Percentiles rank a stretch among this genome's conserved stretches.
Conservation (phyloP, 441 rosid genomes). For the Adansonia grandidieri region DNA sequence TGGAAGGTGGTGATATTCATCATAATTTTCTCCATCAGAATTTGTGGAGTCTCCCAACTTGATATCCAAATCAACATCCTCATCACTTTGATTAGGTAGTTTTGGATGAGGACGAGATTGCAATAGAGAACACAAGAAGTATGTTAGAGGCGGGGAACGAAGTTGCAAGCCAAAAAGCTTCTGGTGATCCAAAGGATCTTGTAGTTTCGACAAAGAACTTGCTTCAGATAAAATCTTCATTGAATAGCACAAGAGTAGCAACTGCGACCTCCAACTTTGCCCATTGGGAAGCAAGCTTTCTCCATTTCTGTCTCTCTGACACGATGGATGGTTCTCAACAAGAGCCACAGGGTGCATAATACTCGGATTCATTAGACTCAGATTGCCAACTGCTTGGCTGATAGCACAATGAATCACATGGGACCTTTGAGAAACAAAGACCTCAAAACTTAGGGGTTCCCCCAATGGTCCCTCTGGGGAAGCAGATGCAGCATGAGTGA, state of each 20-base stretch:
- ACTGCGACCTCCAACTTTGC: slow-evolving; percentile 61
- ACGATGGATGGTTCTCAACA: slow-evolving; percentile 67
- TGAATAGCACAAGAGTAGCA: slow-evolving; percentile 67
- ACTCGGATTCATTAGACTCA: slow-evolving; percentile 48
- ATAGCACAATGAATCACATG: slow-evolving; percentile 60
- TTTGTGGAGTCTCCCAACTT: slow-evolving; percentile 34
- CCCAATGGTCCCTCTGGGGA: slow-evolving; percentile 62
- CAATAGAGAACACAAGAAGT: slow-evolving; percentile 62
- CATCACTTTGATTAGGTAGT: slow-evolving; percentile 44
- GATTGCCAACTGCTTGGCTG: slow-evolving; percentile 64
- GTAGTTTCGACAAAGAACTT: slow-evolving; percentile 43
- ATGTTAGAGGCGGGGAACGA: slow-evolving; percentile 53
- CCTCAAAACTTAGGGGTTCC: slow-evolving; percentile 57
- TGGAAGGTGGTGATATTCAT: slow-evolving; percentile 62
- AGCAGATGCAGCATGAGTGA: slow-evolving; percentile 76
- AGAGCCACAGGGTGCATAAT: slow-evolving; percentile 66
- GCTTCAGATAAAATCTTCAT: slow-evolving; percentile 66
- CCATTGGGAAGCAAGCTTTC: slow-evolving; percentile 57
- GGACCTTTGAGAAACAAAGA: slow-evolving; percentile 60
- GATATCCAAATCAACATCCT: slow-evolving; percentile 49
- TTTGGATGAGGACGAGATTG: slow-evolving; percentile 55
- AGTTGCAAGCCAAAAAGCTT: slow-evolving; percentile 48
- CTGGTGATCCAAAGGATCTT: slow-evolving; percentile 39
- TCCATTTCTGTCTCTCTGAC: slow-evolving; percentile 43
- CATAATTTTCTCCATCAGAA: slow-evolving; percentile 39